A percentile compares a stretch with the other conserved stretches of the same genome.
Conservation (phyloP, 2,329 filamentous ascomycete species). For the Aspergillus niger region DNA sequence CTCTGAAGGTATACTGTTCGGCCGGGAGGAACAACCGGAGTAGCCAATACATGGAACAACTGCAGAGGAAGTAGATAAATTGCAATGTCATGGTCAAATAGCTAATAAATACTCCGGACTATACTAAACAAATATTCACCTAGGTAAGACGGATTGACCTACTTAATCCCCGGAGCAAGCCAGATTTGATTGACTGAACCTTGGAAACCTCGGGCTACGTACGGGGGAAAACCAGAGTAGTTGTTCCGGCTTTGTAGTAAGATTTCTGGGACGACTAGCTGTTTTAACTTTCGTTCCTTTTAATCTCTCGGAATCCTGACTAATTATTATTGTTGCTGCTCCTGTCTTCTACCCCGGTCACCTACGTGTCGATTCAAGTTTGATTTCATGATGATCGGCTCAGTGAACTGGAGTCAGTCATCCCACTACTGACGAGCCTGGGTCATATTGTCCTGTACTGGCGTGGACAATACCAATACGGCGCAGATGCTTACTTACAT, state of each 20-base stretch:
- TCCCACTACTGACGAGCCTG: constrained; percentile 6
- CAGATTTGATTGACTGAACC: background rate
- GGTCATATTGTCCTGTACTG: background rate
- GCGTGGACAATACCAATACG: background rate
- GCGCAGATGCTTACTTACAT: background rate
- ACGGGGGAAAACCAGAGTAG: too few species aligned
- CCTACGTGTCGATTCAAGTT: constrained; percentile 11
- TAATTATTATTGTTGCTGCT: background rate
- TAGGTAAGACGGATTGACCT: background rate
- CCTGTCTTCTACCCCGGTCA: background rate
- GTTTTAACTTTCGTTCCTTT: constrained; percentile 11
- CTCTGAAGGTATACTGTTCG: background rate
- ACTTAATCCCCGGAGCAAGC: background rate
- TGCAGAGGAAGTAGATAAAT: background rate
- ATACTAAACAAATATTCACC: too few species aligned
- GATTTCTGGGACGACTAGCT: background rate
- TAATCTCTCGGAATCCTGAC: constrained; percentile 1
- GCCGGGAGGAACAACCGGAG: background rate
- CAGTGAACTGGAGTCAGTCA: constrained; percentile 7
- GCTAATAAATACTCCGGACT: too few species aligned
- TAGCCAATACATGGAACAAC: background rate
- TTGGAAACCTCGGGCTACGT: background rate
- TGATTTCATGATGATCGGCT: constrained; percentile 13
- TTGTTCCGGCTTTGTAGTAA: background rate
- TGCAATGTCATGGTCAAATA: background rate